A percentile compares a stretch with the other conserved stretches of the same genome.
These are phyloP conservation scores for Exserohilum turcica DNA, from an alignment of 2,329 filamentous ascomycete species.

Conservation along the genomic window DNA sequence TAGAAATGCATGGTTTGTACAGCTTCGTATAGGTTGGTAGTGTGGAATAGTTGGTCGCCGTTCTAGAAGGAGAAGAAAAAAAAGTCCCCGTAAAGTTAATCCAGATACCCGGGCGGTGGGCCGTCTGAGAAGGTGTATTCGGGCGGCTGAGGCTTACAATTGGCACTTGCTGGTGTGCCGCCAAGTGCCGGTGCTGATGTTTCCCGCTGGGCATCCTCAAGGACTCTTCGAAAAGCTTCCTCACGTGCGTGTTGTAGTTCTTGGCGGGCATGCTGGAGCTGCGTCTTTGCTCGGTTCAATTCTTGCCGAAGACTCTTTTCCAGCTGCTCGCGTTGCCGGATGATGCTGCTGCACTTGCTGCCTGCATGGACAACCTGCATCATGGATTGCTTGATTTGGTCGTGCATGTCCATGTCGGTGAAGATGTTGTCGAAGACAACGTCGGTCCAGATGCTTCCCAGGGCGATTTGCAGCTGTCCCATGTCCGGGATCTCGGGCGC, in stretches of 20 bases:
- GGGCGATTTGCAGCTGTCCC: slow-evolving; percentile 50
- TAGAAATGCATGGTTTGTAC: too few relatives aligned
- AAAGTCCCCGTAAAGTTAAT: not conserved
- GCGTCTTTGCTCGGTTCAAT: slow-evolving; percentile 39
- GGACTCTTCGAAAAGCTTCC: slow-evolving; percentile 48
- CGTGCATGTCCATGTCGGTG: slow-evolving; percentile 58
- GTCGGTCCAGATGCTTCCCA: slow-evolving; percentile 56
- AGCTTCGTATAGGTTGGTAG: too few relatives aligned
- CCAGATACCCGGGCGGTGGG: slow-evolving; percentile 10
- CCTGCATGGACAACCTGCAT: slow-evolving; percentile 35
- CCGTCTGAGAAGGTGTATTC: slow-evolving; percentile 18
- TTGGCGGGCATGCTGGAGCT: slow-evolving; percentile 34
- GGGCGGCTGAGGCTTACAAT: not conserved
- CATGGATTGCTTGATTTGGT: slow-evolving; percentile 56
- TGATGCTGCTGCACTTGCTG: slow-evolving; percentile 39
- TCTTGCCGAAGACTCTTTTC: slow-evolving; percentile 28
- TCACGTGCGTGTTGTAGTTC: slow-evolving; percentile 55
- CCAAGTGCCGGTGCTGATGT: not conserved
- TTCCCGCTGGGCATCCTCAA: slow-evolving; percentile 13
- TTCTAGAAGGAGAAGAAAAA: too few relatives aligned
- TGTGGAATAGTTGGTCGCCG: too few relatives aligned
- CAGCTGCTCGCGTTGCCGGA: slow-evolving; percentile 41
- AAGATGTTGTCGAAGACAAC: slow-evolving; percentile 63
- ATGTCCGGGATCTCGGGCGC: slow-evolving; percentile 50
- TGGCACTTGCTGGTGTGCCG: not conserved